Base-by-base conservation (phyloP, 768 basidiomycete species). In the Chlorophyllum brunneum region DNA sequence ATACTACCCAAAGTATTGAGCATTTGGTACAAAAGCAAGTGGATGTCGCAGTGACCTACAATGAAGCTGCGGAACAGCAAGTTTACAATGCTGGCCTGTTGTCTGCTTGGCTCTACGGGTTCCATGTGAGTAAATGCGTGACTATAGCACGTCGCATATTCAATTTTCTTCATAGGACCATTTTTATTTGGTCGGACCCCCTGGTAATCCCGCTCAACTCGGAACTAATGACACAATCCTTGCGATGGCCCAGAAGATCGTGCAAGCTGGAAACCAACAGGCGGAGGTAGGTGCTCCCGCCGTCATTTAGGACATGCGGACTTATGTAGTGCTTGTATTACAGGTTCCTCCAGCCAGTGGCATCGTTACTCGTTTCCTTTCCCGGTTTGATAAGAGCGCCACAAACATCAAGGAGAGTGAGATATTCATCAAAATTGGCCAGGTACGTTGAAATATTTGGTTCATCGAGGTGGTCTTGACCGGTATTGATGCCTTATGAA, bases 351-450 rank as follows among this genome's bases (percentile, higher is more conserved):
- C 69, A 3, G 55, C 58, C 10, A 57, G 60, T 29, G 69, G 65
- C 1, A 63, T 61, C 3, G 61, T 77, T 4, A 73, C 72, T 11
- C 75, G 77, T 27, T 81, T 81, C 62, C 70, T 82, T 11, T 78
- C 78, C 1, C 74, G 80, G 2, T 82, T 69, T 54, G 80, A 83
- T 56, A 82, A 80, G 56, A 78, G 77, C 47, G 79, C 81, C 7
- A 81, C 79, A 0, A 80, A 82, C 58, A 79, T 82, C 62, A 82
- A 79, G 54, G 79, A 81, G 54, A 78, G 73, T 26, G 60, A 67
- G 42, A 54, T 81, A 9, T 82, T 80, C 51, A 67, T 70, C 34
- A 65, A 61, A 8, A 78, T 81, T 22, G 79, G 79, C 6, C 78
- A 81, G 63, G 78, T 72, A 46, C 5, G 59, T 54, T 42, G 20